These are phyloP conservation scores for Paraconiothyrium sp. DNA, from an alignment of 2,329 filamentous ascomycete genomes.

Conservation along the genomic window DNA sequence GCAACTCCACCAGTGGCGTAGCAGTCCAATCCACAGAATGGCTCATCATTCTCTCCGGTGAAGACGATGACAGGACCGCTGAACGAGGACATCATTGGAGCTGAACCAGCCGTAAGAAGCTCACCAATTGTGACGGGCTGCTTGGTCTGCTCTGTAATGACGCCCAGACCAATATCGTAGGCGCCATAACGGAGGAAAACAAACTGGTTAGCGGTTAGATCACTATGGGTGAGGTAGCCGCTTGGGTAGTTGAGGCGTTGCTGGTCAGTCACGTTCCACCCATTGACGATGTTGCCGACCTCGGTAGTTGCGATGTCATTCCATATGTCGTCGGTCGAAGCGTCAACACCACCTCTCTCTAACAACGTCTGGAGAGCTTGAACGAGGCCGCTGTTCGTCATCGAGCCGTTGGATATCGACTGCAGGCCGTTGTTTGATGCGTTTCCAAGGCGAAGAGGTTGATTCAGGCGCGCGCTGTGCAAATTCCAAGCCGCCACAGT, in stretches of 20 bases:
- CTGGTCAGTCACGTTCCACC: constrained; percentile 38
- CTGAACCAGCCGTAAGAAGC: constrained; percentile 63
- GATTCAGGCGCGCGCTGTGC: constrained; percentile 55
- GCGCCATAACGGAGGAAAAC: constrained; percentile 59
- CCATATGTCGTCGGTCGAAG: constrained; percentile 34
- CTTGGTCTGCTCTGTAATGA: constrained; percentile 57
- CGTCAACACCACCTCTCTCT: constrained; percentile 23
- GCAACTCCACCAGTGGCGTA: constrained; percentile 52
- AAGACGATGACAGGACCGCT: constrained; percentile 67
- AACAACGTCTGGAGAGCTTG: constrained; percentile 31
- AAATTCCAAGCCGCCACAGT: constrained; percentile 61
- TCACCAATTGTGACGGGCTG: constrained; percentile 68
- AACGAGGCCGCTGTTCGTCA: constrained; percentile 19
- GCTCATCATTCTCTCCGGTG: constrained; percentile 62
- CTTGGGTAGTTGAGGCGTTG: constrained; percentile 45
- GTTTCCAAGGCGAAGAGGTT: constrained; percentile 53
- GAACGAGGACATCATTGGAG: constrained; percentile 52
- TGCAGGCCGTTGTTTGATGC: constrained; percentile 20
- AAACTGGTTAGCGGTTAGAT: constrained; percentile 61
- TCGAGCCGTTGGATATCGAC: not conserved
- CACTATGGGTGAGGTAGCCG: constrained; percentile 64
- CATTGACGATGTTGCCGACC: constrained; percentile 39
- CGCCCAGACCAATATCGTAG: constrained; percentile 65
- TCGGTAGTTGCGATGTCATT: constrained; percentile 42
- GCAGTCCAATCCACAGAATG: constrained; percentile 72